phyloP scores from a whole-genome alignment of 163 green algal genomes.

The Chlorella variabilis region DNA sequence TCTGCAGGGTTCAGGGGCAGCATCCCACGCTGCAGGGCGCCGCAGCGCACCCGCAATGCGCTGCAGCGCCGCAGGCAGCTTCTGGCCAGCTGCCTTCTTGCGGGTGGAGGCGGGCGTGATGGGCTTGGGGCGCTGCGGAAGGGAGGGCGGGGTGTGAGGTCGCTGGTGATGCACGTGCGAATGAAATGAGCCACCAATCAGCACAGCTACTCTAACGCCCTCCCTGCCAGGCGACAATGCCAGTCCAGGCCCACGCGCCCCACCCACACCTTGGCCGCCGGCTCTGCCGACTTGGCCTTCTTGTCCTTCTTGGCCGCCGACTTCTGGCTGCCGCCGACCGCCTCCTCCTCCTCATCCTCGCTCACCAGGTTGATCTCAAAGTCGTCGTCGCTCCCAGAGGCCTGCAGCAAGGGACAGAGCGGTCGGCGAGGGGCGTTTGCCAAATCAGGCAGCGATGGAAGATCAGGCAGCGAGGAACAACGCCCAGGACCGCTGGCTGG shows the following conservation, averaged over 20 bases:
- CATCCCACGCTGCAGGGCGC: too few relatives aligned
- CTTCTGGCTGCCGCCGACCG: not conserved
- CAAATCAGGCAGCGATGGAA: too few relatives aligned
- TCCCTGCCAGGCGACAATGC: too few relatives aligned
- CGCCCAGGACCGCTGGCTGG: too few relatives aligned
- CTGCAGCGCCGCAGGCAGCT: constrained; percentile 24
- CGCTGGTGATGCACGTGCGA: too few relatives aligned
- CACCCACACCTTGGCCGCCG: constrained; percentile 11
- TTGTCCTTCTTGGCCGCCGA: not conserved
- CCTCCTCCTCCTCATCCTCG: constrained; percentile 8
- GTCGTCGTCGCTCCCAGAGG: not conserved
- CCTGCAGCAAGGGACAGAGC: not conserved
- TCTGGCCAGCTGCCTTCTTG: not conserved
- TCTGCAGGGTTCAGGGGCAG: too few relatives aligned
- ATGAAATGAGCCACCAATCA: too few relatives aligned
- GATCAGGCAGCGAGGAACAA: too few relatives aligned
- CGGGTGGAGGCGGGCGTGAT: not conserved
- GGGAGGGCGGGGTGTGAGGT: too few relatives aligned
- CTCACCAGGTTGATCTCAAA: constrained; percentile 14
- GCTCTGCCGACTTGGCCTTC: not conserved
- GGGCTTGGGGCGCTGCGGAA: constrained; percentile 18
- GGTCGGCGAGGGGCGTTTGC: too few relatives aligned
- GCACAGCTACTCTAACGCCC: too few relatives aligned
- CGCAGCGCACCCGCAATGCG: not conserved
- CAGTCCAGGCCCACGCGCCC: too few relatives aligned